Evolutionary conservation across 2,329 filamentous ascomycete genomes (phyloP).

Genomic region (Coniochaeta hoffmannii): DNA sequence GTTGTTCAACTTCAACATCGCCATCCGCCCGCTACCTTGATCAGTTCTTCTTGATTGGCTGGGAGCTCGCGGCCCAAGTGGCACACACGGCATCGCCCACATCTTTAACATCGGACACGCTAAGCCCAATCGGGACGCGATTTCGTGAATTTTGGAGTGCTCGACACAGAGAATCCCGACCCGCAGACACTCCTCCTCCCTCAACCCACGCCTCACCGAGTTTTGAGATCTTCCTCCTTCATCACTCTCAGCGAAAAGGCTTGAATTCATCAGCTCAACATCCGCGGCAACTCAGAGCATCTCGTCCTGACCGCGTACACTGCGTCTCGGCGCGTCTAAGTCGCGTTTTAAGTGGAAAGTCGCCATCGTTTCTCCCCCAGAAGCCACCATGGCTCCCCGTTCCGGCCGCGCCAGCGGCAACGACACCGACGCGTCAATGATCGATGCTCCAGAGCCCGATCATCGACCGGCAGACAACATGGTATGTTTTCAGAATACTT

Average conservation of each 20-base stretch:
- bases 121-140: constrained; percentile 4
- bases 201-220: constrained; percentile 2
- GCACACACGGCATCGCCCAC: neutral
- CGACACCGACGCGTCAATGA: constrained; percentile 57
- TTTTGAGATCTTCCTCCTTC: neutral
- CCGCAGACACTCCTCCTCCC: constrained; percentile 3
- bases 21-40: neutral
- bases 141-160: constrained; percentile 4
- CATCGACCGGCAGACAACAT: constrained; percentile 35
- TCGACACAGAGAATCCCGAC: constrained; percentile 4
- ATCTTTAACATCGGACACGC: constrained; percentile 2
- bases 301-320: neutral
- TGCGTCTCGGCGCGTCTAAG: constrained; percentile 37
- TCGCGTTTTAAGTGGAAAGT: constrained; percentile 41
- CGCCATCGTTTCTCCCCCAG: constrained; percentile 22
- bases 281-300: neutral
- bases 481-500: constrained; percentile 24
- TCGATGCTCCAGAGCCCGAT: constrained; percentile 44
- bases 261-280: constrained; percentile 6
- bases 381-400: constrained; percentile 46
- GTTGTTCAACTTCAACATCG: neutral
- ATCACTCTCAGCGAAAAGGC: constrained; percentile 1
- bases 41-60: neutral
- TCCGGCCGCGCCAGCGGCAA: constrained; percentile 43
- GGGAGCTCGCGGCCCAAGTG: neutral